Base-by-base conservation (phyloP, 345 rosid species). In the Acer saccharum region DNA sequence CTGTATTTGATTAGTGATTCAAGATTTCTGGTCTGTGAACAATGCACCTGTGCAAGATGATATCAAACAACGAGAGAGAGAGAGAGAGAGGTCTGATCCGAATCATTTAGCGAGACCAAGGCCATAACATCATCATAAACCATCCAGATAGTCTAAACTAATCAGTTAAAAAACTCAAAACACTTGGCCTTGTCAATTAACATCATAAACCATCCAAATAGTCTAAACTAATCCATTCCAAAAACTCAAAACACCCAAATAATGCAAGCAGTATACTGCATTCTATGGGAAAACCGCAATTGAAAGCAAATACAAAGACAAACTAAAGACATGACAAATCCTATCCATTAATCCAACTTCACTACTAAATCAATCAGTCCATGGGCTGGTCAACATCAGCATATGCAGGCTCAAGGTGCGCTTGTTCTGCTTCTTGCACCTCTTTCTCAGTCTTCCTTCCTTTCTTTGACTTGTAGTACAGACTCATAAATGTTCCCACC, bases 391-490 rank as follows among this genome's bases (percentile, higher is more conserved):
- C 90, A 1, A 41, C 82, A 79, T 92, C 96, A 0, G 89, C 92
- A 73, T 86, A 84, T 1, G 97, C 84, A 10, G 91, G 57, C 85
- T 97, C 99, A 11, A 92, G 87, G 66, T 88, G 93, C 68, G 95
- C 97, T 83, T 87, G 94, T 67, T 93, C 98, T 0, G 99, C 99
- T 75, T 97, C 98, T 79, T 86, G 90, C 76, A 97, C 99, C 87
- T 97, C 99, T 83, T 93, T 97, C 88, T 97, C 99, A 0, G 96
- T 94, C 96, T 97, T 97, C 87, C 96, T 90, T 68, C 99, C 99
- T 81, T 94, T 97, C 96, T 97, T 97, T 8, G 87, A 91, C 87
- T 94, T 97, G 93, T 94, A 97, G 81, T 97, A 97, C 61, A 97
- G 94, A 21, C 96, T 91, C 98, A 94, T 97, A 92, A 97, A 97